Evolutionary conservation across 306 rosid species (phyloP), one percentile per base, ranked within the genome.

Genomic region (Gleditsia sinensis): DNA sequence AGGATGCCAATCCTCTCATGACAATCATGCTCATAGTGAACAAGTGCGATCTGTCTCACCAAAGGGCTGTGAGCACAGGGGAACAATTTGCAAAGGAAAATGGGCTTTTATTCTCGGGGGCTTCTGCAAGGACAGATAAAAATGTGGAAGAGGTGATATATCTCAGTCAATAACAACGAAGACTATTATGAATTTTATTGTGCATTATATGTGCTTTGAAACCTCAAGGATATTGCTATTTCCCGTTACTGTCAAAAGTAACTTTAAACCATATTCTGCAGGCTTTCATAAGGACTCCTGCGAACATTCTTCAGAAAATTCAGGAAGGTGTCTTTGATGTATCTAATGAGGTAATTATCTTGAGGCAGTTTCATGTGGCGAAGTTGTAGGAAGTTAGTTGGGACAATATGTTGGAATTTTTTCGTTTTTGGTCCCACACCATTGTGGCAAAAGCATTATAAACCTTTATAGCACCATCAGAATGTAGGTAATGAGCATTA

Each of bases 1-100:
- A 89, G 79, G 91, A 89, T 80, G 94, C 94, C 49, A 89, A 86
- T 78, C 88, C 94, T 54, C 86, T 84, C 78, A 86, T 89, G 94
- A 58, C 94, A 9, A 89, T 89, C 79, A 89, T 83, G 83, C 94
- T 89, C 34, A 39, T 89, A 42, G 94, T 89, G 46, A 89, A 89
- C 79, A 89, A 89, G 86, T 78, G 85, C 25, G 94, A 89, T 78
- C 94, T 89, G 40, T 72, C 88, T 43, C 91, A 89, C 75, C 74
- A 91, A 67, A 89, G 94, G 67, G 94, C 91, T 46, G 89, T 89
- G 45, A 86, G 91, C 83, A 89, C 80, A 61, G 94, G 94, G 46
- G 94, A 89, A 61, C 91, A 89, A 78, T 89, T 89, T 78, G 91
- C 94, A 3, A 89, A 80, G 80, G 94, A 89, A 80, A 80, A 89